Base-by-base conservation (phyloP, 2,329 filamentous ascomycete species). In the Exophiala calicioides region DNA sequence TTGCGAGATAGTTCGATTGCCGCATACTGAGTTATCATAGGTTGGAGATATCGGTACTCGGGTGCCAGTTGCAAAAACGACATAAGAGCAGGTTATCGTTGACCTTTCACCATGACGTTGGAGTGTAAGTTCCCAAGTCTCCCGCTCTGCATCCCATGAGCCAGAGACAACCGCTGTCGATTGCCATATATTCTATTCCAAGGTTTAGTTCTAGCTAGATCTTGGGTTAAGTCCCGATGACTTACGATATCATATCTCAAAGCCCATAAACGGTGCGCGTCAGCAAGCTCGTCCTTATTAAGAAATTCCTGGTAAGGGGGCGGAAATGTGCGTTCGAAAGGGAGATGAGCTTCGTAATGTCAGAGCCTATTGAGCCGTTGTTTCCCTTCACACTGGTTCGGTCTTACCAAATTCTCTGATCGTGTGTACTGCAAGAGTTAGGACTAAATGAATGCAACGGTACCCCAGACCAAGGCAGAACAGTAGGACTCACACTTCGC, bases 321-420 rank as follows among this genome's bases (percentile, higher is more conserved):
- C 3, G 51, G 40, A 36, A 62, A 64, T 0, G 57, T 60, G 26
- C 53, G 45, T 13, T 58, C 59, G 27, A 61, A 61, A 3, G 60
- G 59, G 18, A 62, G 44, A 47, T 62, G 60, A 8, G 38, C 62
- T 52, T n/a, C n/a, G 69, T 74, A 0, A 59, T 58, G 2, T 68
- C 66, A 5, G 62, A 66, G 4, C 57, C 62, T 16, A 76, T n/a
- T n/a, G n/a, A n/a, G n/a, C n/a, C n/a, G 59, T 1, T 52, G 63
- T 5, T 68, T 70, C 12, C 62, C 63, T 24, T 64, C 62, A 65
- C 72, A 70, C 3, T 76, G 62, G 48, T 76, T 73, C 52, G 53
- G 15, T 29, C 58, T 39, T 56, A 55, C 35, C 30, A 21, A 23
- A 44, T 19, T 50, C 47, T n/a, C 35, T 24, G n/a, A 39, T 20